phyloP scores from a whole-genome alignment of 768 basidiomycete species.

The Sutorius australiensis region DNA sequence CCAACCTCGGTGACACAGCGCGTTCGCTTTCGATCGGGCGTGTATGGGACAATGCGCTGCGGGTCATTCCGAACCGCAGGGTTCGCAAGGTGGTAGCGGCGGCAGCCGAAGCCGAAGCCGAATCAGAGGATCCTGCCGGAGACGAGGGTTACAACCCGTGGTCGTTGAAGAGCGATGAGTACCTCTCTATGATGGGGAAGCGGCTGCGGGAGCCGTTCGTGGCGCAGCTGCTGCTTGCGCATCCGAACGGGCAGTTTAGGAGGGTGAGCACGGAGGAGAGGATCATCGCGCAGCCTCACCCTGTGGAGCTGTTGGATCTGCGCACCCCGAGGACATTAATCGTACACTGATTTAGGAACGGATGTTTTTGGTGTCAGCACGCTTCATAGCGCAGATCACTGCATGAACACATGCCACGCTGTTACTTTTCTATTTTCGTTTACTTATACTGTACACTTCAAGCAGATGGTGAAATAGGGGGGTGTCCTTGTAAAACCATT shows the following conservation, averaged over 20 bases:
- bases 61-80: not conserved
- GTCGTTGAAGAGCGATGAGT: constrained; percentile 12
- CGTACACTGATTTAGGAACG: constrained; percentile 10
- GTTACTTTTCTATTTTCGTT: not conserved
- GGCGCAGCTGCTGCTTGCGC: constrained; percentile 21
- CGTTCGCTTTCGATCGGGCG: constrained; percentile 18
- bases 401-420: not conserved
- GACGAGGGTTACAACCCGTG: constrained; percentile 10
- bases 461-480: not conserved
- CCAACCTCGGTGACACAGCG: not conserved
- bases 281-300: constrained; percentile 17
- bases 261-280: constrained; percentile 23
- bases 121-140: not conserved
- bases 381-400: not conserved
- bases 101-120: not conserved
- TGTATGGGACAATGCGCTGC: constrained; percentile 24
- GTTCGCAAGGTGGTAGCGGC: not conserved
- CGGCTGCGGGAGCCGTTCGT: constrained; percentile 20
- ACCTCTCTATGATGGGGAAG: constrained; percentile 6
- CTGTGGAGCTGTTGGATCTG: constrained; percentile 13
- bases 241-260: constrained; percentile 20
- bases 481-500: no score
- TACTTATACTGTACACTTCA: not conserved
- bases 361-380: not conserved
- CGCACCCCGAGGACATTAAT: constrained; percentile 21